Conservation (phyloP, 2,329 filamentous ascomycete species). For the Aspergillus thermomutatus region DNA sequence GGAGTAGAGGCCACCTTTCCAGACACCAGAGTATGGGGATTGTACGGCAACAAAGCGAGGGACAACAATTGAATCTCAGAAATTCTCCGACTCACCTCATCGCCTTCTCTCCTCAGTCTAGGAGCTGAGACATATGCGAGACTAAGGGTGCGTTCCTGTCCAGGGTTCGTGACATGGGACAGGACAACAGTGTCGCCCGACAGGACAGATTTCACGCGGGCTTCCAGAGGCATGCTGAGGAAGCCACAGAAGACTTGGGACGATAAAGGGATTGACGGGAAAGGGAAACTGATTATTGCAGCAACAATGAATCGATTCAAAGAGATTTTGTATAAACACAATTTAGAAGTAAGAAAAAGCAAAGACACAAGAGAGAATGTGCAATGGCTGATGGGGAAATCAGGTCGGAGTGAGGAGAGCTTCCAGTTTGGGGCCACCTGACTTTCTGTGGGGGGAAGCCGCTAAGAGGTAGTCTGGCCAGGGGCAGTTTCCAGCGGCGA, state of each 20-base stretch:
- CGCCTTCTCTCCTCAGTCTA: slow-evolving; percentile 79
- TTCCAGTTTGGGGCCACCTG: background rate
- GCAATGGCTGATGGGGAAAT: background rate
- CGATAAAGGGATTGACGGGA: slow-evolving; percentile 6
- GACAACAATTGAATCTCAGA: background rate
- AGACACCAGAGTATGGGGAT: background rate
- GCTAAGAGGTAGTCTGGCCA: background rate
- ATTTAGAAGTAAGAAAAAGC: slow-evolving; percentile 8
- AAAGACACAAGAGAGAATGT: slow-evolving; percentile 7
- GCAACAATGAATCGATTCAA: background rate
- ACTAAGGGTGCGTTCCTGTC: slow-evolving; percentile 80
- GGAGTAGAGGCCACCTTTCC: slow-evolving; percentile 18
- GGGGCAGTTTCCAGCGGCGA: background rate
- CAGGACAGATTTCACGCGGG: slow-evolving; percentile 87
- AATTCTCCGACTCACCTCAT: slow-evolving; percentile 58
- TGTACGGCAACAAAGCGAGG: background rate
- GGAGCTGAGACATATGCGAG: slow-evolving; percentile 91
- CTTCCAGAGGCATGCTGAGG: slow-evolving; percentile 45
- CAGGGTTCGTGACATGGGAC: slow-evolving; percentile 74
- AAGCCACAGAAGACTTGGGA: slow-evolving; percentile 8
- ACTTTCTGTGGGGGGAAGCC: slow-evolving; percentile 1
- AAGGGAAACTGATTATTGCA: slow-evolving; percentile 4
- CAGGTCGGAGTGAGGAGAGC: background rate
- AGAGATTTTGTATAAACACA: slow-evolving; percentile 5
- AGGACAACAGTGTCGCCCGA: slow-evolving; percentile 91